Base-by-base conservation (phyloP, 306 rosid species). In the Dicorynia guianensis region DNA sequence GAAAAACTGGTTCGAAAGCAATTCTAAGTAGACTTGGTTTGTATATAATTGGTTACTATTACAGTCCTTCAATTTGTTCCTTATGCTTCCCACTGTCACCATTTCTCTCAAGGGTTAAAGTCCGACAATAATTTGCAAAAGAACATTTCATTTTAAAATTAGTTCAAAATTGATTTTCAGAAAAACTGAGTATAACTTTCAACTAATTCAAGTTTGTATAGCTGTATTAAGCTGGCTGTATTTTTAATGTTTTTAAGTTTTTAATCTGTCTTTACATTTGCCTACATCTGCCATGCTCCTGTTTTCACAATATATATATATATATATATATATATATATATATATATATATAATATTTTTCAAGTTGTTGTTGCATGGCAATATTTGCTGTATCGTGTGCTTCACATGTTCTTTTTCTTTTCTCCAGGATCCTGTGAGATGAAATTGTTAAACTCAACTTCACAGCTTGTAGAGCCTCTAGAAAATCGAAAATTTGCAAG, bases 401-500 rank as follows among this genome's bases (percentile, higher is more conserved):
- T 83, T 82, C 80, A 78, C 77, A 14, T 72, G n/a, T 76, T 17
- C 38, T 66, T 8, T 55, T 30, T 80, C 70, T 67, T 47, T 77
- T 74, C 78, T 80, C 57, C 90, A 95, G 98, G 97, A 69, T 85
- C 97, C 69, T 95, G 98, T 82, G 93, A 86, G 74, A 83, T 90
- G 82, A 95, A 90, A 84, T 82, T 90, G 81, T 80, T 85, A 65
- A 90, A 91, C 87, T 88, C 96, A n/a, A 88, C 90, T 44, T 80
- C 94, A 42, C 93, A 83, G 61, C 90, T 92, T 82, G 84, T 90
- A 71, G 97, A 92, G 65, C 98, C 98, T 66, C 78, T 89, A 70
- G 98, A 83, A 90, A 92, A 92, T 83, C 80, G 88, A 77, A 95
- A 89, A 63, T 88, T 95, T 83, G 84, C 92, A 39, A 90, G 98